Percentiles rank a stretch among this genome's conserved stretches.
phyloP scores from a whole-genome alignment of 805 yeast species.

The Candida ficus region DNA sequence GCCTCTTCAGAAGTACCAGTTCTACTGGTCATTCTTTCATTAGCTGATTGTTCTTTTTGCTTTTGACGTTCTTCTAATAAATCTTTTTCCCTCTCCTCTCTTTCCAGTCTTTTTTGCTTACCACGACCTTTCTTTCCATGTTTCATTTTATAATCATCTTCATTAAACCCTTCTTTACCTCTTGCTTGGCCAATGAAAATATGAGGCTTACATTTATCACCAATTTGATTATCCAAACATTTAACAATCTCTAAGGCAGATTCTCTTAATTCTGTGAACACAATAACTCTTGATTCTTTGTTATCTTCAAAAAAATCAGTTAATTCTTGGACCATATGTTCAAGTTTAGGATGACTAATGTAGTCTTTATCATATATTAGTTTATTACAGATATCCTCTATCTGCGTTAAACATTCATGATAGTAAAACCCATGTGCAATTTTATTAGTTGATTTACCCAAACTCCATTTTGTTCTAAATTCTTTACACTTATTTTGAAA shows the following conservation, averaged over 20 bases:
- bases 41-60: conserved; percentile 28
- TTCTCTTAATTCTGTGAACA: conserved; percentile 85
- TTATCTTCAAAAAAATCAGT: conserved; percentile 44
- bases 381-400: conserved; percentile 41
- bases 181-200: conserved; percentile 90
- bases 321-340: conserved; percentile 52
- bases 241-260: conserved; percentile 85
- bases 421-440: conserved; percentile 57
- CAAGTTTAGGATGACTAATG: conserved; percentile 71
- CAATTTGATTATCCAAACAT: conserved; percentile 41
- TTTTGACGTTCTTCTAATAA: conserved; percentile 27
- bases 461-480: conserved; percentile 51
- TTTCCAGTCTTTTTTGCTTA: conserved; percentile 29
- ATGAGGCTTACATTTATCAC: conserved; percentile 54
- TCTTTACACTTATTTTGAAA: conserved; percentile 54
- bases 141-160: conserved; percentile 41
- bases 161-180: conserved; percentile 66
- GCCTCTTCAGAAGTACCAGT: conserved; percentile 71
- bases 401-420: conserved; percentile 39
- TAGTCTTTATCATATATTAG: conserved; percentile 33
- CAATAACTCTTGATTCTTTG: conserved; percentile 65
- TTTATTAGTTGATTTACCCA: conserved; percentile 60
- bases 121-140: conserved; percentile 40
- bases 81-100: conserved; percentile 28
- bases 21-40: conserved; percentile 33